These are phyloP conservation scores for Claviceps sp. DNA, from an alignment of 2,329 filamentous ascomycete species.

Conservation along the genomic window DNA sequence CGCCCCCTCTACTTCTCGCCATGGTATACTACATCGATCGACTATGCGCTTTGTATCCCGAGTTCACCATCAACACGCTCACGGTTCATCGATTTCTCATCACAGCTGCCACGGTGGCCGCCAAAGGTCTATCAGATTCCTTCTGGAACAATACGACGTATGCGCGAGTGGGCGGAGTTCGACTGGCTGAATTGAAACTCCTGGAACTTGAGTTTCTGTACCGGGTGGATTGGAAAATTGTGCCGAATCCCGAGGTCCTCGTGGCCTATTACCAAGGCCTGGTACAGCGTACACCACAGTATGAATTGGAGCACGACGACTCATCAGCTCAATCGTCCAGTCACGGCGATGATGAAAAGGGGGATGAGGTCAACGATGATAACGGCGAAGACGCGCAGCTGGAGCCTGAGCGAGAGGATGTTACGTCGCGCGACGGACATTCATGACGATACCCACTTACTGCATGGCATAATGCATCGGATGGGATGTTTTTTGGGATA, in stretches of 20 bases:
- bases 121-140: slow-evolving; percentile 88
- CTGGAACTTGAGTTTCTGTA: slow-evolving; percentile 89
- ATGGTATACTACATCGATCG: slow-evolving; percentile 99
- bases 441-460: slow-evolving; percentile 7
- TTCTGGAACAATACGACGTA: slow-evolving; percentile 99
- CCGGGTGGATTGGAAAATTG: slow-evolving; percentile 89
- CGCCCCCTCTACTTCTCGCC: slow-evolving; percentile 84
- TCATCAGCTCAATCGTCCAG: slow-evolving; percentile 9
- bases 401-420: slow-evolving; percentile 10
- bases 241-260: slow-evolving; percentile 85
- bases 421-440: neutral
- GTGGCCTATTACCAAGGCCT: slow-evolving; percentile 87
- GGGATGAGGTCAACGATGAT: slow-evolving; percentile 4
- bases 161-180: slow-evolving; percentile 83
- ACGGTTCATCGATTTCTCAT: slow-evolving; percentile 97
- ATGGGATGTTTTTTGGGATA: neutral
- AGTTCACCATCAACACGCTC: slow-evolving; percentile 91
- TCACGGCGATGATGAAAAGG: slow-evolving; percentile 5
- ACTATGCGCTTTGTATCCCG: slow-evolving; percentile 78
- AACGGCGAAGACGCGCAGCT: slow-evolving; percentile 20
- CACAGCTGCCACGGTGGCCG: slow-evolving; percentile 85
- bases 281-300: slow-evolving; percentile 52
- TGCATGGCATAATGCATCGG: neutral
- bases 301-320: slow-evolving; percentile 32
- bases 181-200: slow-evolving; percentile 75